Base-by-base conservation (phyloP, 1,284 basidiomycete species). In the Ceratobasidium sp. region DNA sequence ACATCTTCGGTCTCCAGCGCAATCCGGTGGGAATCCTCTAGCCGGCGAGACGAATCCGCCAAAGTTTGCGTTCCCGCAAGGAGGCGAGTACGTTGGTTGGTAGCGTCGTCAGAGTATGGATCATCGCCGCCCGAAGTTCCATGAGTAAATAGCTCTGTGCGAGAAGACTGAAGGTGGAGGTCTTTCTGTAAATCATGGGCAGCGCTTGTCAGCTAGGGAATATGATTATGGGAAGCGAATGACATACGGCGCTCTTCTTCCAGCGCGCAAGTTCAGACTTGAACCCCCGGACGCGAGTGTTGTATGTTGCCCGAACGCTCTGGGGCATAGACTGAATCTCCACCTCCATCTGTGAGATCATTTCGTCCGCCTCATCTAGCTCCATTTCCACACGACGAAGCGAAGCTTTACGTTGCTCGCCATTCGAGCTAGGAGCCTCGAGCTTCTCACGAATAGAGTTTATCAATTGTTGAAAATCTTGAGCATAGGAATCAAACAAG, bases 271-370 rank as follows among this genome's bases (percentile, higher is more conserved):
- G 88, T 72, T 93, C 92, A 2, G 89, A 84, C 84, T 96, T 96
- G 80, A 94, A 91, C 12, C 90, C 86, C 76, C 90, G 88, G 67
- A 97, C 90, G 79, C 95, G 92, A 33, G 89, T 84, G 77, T 93
- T 91, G 85, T 96, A 96, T 78, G 91, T 90, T 0, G 91, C 86
- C 67, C 93, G 91, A 81, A 97, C 89, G 44, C 94, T 94, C 83
- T 95, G 92, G 0, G 97, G 97, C 84, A 99, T 97, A 13, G 95
- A 94, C 83, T 97, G 96, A n/a, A 98, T 93, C 87, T 99, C 98
- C 80, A 99, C 94, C 86, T 99, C 97, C 97, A 99, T 99, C 90
- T 99, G 98, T 46, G 95, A 96, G 81, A 98, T 90, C 90, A 99
- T 97, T 88, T 99, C 98, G 82, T 99, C 97, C 0, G 97, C 97